Conservation (phyloP, 176 grass and related monocot genomes). For the Bolboschoenus planiculmis region DNA sequence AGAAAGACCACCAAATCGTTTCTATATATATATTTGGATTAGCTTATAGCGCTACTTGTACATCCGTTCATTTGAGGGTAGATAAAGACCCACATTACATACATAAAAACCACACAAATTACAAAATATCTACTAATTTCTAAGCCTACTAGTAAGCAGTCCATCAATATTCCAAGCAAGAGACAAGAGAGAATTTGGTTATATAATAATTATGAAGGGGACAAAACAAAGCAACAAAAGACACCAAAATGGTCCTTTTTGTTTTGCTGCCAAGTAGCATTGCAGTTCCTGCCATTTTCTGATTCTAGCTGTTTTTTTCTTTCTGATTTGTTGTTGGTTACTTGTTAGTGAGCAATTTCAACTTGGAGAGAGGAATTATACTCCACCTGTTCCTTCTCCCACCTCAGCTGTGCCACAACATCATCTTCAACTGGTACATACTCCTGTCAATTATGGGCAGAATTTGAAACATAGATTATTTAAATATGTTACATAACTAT, state of each 20-base stretch:
- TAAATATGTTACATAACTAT: too few relatives aligned
- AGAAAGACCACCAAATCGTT: background rate
- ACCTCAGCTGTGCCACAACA: slow-evolving; percentile 49
- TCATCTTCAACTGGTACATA: slow-evolving; percentile 46
- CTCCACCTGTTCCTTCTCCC: slow-evolving; percentile 68
- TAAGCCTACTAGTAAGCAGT: background rate
- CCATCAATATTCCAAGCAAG: slow-evolving; percentile 1
- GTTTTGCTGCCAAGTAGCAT: background rate
- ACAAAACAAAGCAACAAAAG: slow-evolving; percentile 4
- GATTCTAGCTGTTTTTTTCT: background rate
- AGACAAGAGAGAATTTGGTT: background rate
- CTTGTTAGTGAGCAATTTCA: slow-evolving; percentile 41
- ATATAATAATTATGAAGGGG: background rate
- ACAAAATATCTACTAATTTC: background rate
- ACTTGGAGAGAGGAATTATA: slow-evolving; percentile 41
- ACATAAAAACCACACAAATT: slow-evolving; percentile 26
- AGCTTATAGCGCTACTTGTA: background rate
- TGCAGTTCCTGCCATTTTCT: slow-evolving; percentile 10
- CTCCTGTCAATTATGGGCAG: slow-evolving; percentile 60
- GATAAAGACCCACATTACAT: slow-evolving; percentile 9
- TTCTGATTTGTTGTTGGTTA: background rate
- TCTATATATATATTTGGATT: slow-evolving; percentile 17
- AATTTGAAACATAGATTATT: too few relatives aligned
- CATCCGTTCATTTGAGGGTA: background rate
- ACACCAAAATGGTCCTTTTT: slow-evolving; percentile 22